Evolutionary conservation across 495 filamentous ascomycete genomes (phyloP), one percentile per base, ranked within the genome.

Genomic region (Staphylotrichum longicolle): DNA sequence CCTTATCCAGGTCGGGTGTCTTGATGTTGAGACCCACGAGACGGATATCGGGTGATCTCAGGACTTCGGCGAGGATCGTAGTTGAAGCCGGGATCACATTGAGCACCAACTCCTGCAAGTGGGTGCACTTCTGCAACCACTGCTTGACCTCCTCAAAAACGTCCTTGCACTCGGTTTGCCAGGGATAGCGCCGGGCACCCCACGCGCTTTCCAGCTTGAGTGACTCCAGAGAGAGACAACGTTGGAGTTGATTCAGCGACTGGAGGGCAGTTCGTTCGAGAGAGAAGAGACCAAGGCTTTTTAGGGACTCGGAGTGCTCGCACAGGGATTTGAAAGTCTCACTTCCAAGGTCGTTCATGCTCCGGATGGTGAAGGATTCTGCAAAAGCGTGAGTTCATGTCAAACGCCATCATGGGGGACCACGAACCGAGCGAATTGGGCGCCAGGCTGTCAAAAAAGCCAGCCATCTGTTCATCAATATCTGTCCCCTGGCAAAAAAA

Each of bases 281-380:
- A 52, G 75, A 79, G 48, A 74, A 70, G 3, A 91, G 72, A 60
- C 77, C 75, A 12, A 91, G 74, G 15, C 75, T 74, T 50, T 73
- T 80, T 27, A 93, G 72, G 9, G 86, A 85, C 12, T 73, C 54
- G 4, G 78, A 66, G 66, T 91, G 89, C 27, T 68, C 65, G 51
- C 76, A 79, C n/a, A 93, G 62, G 4, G 85, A 83, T 46, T 77
- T 70, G 46, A 88, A 82, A 5, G 83, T 83, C 48, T 85, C 76
- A 4, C 73, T 66, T 5, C 78, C 81, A 41, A 88, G 75, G 4
- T 74, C 69, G 41, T 80, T 78, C 27, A 71, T 66, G 63, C 82
- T 80, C 46, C 85, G 73, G 27, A 86, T 75, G 51, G 84, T 77
- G 63, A 92, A 85, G 9, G 77, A 80, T 55, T 77, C 63, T 62